Base-by-base conservation (phyloP, 176 grass and related monocot species). In the Oropetium thomaeum region DNA sequence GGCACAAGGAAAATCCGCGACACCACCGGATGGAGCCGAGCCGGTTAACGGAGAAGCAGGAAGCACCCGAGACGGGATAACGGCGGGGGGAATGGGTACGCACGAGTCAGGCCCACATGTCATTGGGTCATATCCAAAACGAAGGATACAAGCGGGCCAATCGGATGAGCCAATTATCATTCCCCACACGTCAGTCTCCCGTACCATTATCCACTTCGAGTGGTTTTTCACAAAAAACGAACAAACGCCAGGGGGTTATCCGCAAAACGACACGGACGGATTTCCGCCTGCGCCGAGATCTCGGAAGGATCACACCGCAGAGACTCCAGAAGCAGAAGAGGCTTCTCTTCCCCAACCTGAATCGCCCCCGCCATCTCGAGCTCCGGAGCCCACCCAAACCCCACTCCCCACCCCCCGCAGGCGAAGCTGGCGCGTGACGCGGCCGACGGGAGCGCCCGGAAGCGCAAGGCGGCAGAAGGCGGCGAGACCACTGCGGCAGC, bases 361-460 rank as follows among this genome's bases (percentile, higher is more conserved):
- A 84, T 78, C 75, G 75, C 73, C 38, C 69, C 38, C 69, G 25
- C 49, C 55, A 23, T 58, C 19, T 62, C 78, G 43, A 79, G 69
- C 72, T 55, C 70, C 57, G 34, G 30, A 67, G 67, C 79, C 27
- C 40, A 4, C 45, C 69, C 53, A 12, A 11, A 49, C 45, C 41
- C 30, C 44, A 19, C 61, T 60, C 52, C 67, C 26, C 23, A 2
- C 30, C 9, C 35, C 80, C 47, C 44, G 13, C 38, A 51, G 70
- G 75, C 82, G 69, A 86, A 86, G 82, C 92, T 97, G 95, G 95
- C 95, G 83, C 73, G 62, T 70, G 95, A 97, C 86, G 84, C 95
- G 75, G 95, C 89, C 71, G 95, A 93, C 79, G 72, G 86, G 57
- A 93, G 91, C 91, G 79, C 83, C 42, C 83, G 91, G 17, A 97